These are phyloP conservation scores for Suhomyces pyralidae DNA, from an alignment of 805 yeast genomes.

Conservation along the genomic window DNA sequence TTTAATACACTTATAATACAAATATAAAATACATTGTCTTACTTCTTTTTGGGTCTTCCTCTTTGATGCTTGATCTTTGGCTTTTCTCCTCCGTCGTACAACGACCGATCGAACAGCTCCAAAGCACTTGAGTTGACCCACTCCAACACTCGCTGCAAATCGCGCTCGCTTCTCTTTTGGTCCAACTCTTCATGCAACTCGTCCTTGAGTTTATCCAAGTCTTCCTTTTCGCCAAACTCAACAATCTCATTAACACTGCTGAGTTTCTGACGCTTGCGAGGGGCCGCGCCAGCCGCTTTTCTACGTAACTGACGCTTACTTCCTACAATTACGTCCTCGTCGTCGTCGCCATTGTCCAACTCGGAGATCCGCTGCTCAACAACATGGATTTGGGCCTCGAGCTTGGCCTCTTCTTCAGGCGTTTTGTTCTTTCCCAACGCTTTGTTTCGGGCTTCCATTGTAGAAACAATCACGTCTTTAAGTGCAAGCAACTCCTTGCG, in stretches of 20 bases:
- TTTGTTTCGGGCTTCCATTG: slow-evolving; percentile 58
- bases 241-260: slow-evolving; percentile 29
- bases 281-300: slow-evolving; percentile 8
- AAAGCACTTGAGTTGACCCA: slow-evolving; percentile 64
- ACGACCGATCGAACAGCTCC: slow-evolving; percentile 48
- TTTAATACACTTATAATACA: background rate
- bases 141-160: slow-evolving; percentile 45
- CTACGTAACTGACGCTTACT: slow-evolving; percentile 31
- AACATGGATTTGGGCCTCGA: slow-evolving; percentile 39
- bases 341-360: slow-evolving; percentile 14
- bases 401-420: slow-evolving; percentile 39
- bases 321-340: slow-evolving; percentile 7
- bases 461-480: slow-evolving; percentile 49
- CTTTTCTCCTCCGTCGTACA: slow-evolving; percentile 55
- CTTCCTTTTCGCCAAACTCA: slow-evolving; percentile 25
- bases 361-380: slow-evolving; percentile 18
- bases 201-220: slow-evolving; percentile 19
- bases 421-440: slow-evolving; percentile 46
- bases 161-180: slow-evolving; percentile 37
- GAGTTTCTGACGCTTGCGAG: slow-evolving; percentile 35
- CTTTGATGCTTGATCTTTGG: slow-evolving; percentile 18
- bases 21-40: background rate
- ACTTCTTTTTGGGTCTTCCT: slow-evolving; percentile 11
- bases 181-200: slow-evolving; percentile 30
- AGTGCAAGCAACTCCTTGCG: slow-evolving; percentile 57